Evolutionary conservation across 495 filamentous ascomycete species (phyloP), one percentile per base, ranked within the genome.

Genomic region (Schizothecium vesticola): DNA sequence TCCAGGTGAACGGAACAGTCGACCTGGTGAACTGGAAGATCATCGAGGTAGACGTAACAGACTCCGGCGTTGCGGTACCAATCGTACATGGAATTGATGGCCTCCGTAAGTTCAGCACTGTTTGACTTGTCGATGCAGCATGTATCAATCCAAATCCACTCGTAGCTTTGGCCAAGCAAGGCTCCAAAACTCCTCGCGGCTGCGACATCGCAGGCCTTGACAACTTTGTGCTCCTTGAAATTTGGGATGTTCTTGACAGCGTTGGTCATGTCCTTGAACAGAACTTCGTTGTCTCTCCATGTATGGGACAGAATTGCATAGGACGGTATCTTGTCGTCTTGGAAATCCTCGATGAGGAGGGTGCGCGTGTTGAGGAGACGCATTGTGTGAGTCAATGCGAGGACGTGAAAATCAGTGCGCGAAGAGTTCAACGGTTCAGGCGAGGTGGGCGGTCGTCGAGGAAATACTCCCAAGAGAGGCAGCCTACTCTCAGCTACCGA

Each of bases 71-170:
- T 3, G 56, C 56, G 56, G n/a, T 59, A 59, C 9, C 25, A 59
- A 24, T 61, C 31, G 59, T 61, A 61, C 59, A 61, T 61, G 59
- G 59, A 61, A 13, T 61, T n/a, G n/a, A n/a, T n/a, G n/a, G n/a
- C n/a, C n/a, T n/a, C n/a, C n/a, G n/a, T n/a, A n/a, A n/a, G n/a
- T n/a, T n/a, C n/a, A n/a, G n/a, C n/a, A n/a, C n/a, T n/a, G n/a
- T n/a, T n/a, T n/a, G n/a, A n/a, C n/a, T n/a, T n/a, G n/a, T n/a
- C n/a, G n/a, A n/a, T n/a, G n/a, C n/a, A n/a, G n/a, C n/a, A n/a
- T n/a, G n/a, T 61, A 26, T 61, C 59, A 13, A 61, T 25, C 59
- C 59, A 61, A 8, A 9, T 25, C 7, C 26, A 61, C 24, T 28
- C 22, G 25, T 25, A 25, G 8, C n/a, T 31, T 3, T 8, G 7